phyloP scores from a whole-genome alignment of 257 asterid genomes.

The Paulownia fortunei region DNA sequence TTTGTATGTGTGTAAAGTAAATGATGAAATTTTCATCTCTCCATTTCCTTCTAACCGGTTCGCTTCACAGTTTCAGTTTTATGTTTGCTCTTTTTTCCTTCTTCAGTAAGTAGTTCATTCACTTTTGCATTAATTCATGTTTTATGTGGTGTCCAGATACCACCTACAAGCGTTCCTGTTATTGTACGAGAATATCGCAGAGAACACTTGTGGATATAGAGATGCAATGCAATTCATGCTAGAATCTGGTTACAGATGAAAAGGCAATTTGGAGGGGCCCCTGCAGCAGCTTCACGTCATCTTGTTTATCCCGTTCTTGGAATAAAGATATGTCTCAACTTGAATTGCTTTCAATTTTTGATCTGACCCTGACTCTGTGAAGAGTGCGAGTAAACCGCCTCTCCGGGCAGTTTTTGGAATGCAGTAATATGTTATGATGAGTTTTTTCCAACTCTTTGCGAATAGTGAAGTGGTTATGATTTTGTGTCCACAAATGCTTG shows the following conservation, averaged over 20 bases:
- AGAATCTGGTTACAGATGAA: conserved; percentile 23
- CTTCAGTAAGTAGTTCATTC: not conserved
- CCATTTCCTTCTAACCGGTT: not conserved
- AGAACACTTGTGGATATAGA: conserved; percentile 76
- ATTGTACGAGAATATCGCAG: conserved; percentile 82
- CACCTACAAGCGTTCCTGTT: conserved; percentile 96
- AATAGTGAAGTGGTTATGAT: not conserved
- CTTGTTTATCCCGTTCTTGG: not conserved
- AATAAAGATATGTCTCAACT: conserved; percentile 30
- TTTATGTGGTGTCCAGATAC: conserved; percentile 59
- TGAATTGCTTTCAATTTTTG: conserved; percentile 37
- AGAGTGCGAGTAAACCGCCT: conserved; percentile 59
- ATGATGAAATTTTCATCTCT: not conserved
- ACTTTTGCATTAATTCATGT: not conserved
- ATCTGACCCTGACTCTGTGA: conserved; percentile 59
- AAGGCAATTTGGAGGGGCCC: conserved; percentile 13
- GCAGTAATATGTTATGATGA: conserved; percentile 15
- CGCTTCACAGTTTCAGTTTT: not conserved
- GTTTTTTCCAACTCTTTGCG: not conserved
- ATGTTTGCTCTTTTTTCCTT: not conserved
- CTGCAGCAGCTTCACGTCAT: not conserved
- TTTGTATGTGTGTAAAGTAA: not conserved
- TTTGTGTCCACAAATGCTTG: not conserved
- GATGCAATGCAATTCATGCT: conserved; percentile 17
- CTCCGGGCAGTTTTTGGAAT: conserved; percentile 61